phyloP scores from a whole-genome alignment of 345 rosid genomes.

The Melaleuca quinquenervia region DNA sequence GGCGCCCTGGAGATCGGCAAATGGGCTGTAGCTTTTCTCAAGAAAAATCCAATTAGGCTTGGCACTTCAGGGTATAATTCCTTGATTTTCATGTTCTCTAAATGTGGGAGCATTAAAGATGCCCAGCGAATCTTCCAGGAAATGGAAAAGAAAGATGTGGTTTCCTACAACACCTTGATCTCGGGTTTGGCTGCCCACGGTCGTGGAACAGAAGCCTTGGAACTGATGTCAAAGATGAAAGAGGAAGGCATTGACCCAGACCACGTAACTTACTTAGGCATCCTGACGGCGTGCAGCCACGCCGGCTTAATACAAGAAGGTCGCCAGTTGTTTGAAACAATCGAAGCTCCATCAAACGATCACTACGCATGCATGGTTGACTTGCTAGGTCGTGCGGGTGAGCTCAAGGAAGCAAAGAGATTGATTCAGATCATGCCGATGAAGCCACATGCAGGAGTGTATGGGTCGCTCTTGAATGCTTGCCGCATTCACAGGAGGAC shows the following conservation, averaged over 20 bases:
- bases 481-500: conserved; percentile 54
- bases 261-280: conserved; percentile 45
- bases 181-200: conserved; percentile 80
- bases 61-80: conserved; percentile 14
- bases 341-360: conserved; percentile 61
- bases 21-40: conserved; percentile 14
- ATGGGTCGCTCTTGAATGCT: conserved; percentile 68
- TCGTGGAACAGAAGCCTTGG: conserved; percentile 45
- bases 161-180: conserved; percentile 80
- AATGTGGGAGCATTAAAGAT: conserved; percentile 54
- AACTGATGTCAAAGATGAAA: conserved; percentile 55
- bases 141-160: conserved; percentile 46
- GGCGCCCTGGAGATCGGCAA: conserved; percentile 25
- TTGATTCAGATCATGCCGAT: conserved; percentile 61
- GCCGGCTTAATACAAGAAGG: conserved; percentile 67
- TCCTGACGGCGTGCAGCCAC: conserved; percentile 76
- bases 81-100: conserved; percentile 65
- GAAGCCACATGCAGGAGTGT: conserved; percentile 67
- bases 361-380: conserved; percentile 88
- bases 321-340: conserved; percentile 34
- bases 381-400: conserved; percentile 69
- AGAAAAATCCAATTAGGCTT: conserved; percentile 19
- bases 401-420: conserved; percentile 46
- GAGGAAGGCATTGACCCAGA: conserved; percentile 56
- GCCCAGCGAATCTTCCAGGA: conserved; percentile 44